Evolutionary conservation across 1,284 basidiomycete genomes (phyloP), one percentile per base, ranked within the genome.

Genomic region (Marasmius fiardii): DNA sequence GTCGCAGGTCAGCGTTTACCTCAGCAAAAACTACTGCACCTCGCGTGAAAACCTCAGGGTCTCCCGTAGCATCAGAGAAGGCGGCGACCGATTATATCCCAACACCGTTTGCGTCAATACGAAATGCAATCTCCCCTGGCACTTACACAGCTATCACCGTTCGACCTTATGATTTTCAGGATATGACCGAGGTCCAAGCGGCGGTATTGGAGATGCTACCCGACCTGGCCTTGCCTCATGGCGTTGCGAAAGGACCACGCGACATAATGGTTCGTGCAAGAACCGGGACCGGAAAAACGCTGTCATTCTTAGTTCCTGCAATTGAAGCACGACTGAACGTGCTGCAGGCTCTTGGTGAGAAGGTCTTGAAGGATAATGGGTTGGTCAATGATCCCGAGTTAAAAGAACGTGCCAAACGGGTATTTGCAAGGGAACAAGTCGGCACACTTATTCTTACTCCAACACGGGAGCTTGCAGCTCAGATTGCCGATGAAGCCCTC

Each of bases 281-380:
- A 70, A 96, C 95, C 0, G 93, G 95, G 43, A 95, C 94, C 0
- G 94, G 94, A 51, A 98, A 97, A 74, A 97, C 94, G 0, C 75
- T 95, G 34, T 92, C 86, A 0, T 98, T 96, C 77, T 82, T 98
- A 52, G 80, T 97, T 4, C 94, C 94, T 4, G 91, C 92, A 11
- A 81, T 98, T 58, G 91, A 96, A 65, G 78, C 86, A 1, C 86
- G 93, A 11, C 41, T 88, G 7, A 78, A 77, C 47, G 69, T 76
- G 4, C 69, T 90, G 16, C 67, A 80, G 8, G 68, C 67, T 1
- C 66, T 72, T 43, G 76, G 69, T 7, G 67, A 72, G 50, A 65
- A 75, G 26, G 76, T 76, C 0, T 65, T 74, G 1, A 55, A 57
- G 51, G 75, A 81, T 44, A 67, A 77, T 16, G 78, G 77, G 10